Evolutionary conservation across 176 grass and related monocot genomes (phyloP).

Genomic region (Stipa capillata): DNA sequence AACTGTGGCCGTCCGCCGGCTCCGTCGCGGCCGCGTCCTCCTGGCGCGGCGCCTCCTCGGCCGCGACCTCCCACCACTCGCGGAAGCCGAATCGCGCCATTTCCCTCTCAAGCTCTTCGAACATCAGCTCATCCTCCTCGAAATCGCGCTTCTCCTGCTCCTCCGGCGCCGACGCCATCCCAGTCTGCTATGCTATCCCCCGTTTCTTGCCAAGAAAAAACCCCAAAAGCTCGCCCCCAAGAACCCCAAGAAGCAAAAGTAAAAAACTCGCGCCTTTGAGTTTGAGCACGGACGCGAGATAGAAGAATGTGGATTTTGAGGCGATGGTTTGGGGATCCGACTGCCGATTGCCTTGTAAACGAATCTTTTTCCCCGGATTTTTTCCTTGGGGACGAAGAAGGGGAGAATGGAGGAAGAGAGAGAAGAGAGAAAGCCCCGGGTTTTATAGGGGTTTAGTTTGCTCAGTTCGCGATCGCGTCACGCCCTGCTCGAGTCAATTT

Average conservation of each 20-base stretch:
- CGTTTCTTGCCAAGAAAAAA: neutral
- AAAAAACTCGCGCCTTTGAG: neutral
- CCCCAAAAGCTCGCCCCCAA: too few relatives aligned
- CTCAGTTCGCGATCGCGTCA: neutral
- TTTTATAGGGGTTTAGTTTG: slow-evolving; percentile 11
- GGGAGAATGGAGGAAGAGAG: neutral
- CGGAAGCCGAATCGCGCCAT: neutral
- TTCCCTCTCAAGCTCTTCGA: neutral
- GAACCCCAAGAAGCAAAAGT: neutral
- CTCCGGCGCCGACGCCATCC: neutral
- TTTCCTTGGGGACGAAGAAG: slow-evolving; percentile 17
- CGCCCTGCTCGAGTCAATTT: neutral
- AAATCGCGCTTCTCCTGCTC: neutral
- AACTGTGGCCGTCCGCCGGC: neutral
- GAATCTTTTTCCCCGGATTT: neutral
- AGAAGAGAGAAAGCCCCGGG: neutral
- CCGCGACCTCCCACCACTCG: neutral
- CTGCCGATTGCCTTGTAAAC: slow-evolving; percentile 1
- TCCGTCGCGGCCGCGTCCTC: neutral
- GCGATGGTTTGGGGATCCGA: neutral
- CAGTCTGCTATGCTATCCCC: slow-evolving; percentile 3
- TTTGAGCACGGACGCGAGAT: neutral
- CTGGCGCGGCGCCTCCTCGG: neutral
- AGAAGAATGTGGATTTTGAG: neutral
- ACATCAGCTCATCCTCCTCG: neutral